Conservation (phyloP, 2,329 filamentous ascomycete species). For the Calonectria henricotiae region DNA sequence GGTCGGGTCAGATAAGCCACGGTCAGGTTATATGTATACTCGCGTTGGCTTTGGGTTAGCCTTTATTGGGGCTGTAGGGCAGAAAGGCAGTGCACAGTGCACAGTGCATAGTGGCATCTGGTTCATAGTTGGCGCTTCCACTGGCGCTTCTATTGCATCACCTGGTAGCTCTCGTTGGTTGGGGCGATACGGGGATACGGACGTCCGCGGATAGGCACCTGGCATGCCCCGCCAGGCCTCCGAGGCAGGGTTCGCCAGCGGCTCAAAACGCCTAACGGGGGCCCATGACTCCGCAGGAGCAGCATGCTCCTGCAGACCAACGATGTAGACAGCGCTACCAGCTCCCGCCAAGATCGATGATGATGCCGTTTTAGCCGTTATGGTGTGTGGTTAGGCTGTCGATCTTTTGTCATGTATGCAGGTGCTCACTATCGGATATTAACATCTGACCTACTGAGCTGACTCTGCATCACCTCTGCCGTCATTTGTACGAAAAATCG, state of each 20-base stretch:
- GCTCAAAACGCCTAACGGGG: neutral
- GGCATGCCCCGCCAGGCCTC: slow-evolving; percentile 19
- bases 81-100: slow-evolving; percentile 23
- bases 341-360: slow-evolving; percentile 18
- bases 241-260: slow-evolving; percentile 8
- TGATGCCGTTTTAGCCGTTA: slow-evolving; percentile 16
- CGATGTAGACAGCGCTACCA: neutral
- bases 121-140: slow-evolving; percentile 1
- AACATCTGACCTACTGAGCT: slow-evolving; percentile 5
- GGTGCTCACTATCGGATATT: neutral
- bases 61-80: slow-evolving; percentile 11
- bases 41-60: slow-evolving; percentile 5
- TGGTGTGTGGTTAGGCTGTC: slow-evolving; percentile 14
- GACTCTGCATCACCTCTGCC: neutral
- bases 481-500: neutral
- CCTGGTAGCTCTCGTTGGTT: slow-evolving; percentile 4
- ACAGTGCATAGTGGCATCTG: neutral
- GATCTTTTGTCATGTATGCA: neutral
- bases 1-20: too few species aligned
- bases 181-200: slow-evolving; percentile 17
- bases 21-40: too few species aligned
- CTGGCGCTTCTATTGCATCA: neutral
- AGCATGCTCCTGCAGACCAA: slow-evolving; percentile 13
- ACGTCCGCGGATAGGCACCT: slow-evolving; percentile 13
- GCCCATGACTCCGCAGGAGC: slow-evolving; percentile 4